Evolutionary conservation across 2,329 filamentous ascomycete genomes (phyloP).

Genomic region (Aspergillus arachidicola): DNA sequence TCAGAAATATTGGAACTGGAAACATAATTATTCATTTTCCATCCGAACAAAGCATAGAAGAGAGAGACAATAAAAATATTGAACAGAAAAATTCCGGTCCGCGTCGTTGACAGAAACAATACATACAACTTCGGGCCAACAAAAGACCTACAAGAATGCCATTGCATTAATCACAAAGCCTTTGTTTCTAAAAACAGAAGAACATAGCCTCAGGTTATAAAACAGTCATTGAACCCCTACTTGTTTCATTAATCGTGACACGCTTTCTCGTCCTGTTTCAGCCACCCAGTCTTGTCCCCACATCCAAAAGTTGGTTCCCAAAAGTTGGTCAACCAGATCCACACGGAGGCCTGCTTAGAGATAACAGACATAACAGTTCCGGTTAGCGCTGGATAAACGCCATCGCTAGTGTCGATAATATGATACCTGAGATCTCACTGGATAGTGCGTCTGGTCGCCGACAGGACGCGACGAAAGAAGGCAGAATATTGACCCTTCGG

Average conservation of each 20-base stretch:
- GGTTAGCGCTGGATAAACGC: not conserved
- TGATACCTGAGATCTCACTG: not conserved
- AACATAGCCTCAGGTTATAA: not conserved
- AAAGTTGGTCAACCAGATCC: not conserved
- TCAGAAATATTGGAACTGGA: too few relatives aligned
- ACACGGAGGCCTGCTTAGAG: not conserved
- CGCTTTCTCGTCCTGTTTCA: not conserved
- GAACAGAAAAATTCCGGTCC: not conserved
- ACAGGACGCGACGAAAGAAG: not conserved
- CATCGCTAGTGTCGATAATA: not conserved
- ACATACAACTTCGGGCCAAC: not conserved
- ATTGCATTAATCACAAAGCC: not conserved
- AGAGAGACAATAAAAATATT: not conserved
- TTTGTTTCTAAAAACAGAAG: not conserved
- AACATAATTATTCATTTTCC: too few relatives aligned
- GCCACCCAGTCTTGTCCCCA: not conserved
- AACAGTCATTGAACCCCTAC: not conserved
- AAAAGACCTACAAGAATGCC: not conserved
- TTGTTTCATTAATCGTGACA: not conserved
- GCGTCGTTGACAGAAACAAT: not conserved
- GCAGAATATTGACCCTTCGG: not conserved
- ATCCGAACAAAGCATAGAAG: not conserved
- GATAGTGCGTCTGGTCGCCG: not conserved
- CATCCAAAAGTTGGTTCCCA: not conserved
- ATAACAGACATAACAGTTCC: not conserved